Conservation (phyloP, 805 yeast genomes). For the Sungouiella blattae region DNA sequence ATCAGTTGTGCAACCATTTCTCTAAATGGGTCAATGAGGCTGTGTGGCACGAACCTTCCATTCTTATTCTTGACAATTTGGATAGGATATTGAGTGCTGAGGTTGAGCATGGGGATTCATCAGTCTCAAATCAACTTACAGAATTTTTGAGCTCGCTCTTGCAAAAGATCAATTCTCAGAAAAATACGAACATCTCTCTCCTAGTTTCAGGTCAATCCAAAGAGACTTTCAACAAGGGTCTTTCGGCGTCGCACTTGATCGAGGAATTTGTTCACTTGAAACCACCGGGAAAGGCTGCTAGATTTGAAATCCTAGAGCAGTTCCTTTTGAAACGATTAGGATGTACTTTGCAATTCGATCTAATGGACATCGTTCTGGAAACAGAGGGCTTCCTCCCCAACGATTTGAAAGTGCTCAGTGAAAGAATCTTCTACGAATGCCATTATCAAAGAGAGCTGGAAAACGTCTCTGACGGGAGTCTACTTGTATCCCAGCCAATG, state of each 20-base stretch:
- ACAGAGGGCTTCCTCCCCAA: constrained; percentile 90
- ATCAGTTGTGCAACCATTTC: constrained; percentile 42
- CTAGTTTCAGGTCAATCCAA: constrained; percentile 62
- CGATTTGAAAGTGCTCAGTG: constrained; percentile 70
- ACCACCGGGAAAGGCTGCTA: constrained; percentile 65
- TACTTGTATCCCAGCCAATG: constrained; percentile 27
- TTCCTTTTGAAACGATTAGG: constrained; percentile 29
- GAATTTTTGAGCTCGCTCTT: constrained; percentile 51
- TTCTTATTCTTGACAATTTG: constrained; percentile 72
- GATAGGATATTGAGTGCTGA: constrained; percentile 72
- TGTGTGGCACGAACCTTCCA: constrained; percentile 76
- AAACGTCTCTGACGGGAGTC: constrained; percentile 1
- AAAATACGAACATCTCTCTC: constrained; percentile 48
- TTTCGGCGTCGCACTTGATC: constrained; percentile 67
- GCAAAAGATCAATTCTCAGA: constrained; percentile 41
- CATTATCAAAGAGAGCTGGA: constrained; percentile 16
- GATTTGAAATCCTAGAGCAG: constrained; percentile 46
- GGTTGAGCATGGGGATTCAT: constrained; percentile 54
- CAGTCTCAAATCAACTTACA: constrained; percentile 59
- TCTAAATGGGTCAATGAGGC: constrained; percentile 46
- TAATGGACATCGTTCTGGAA: constrained; percentile 50
- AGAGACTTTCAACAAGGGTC: constrained; percentile 56
- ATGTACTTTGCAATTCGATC: constrained; percentile 37
- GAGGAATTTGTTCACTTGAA: constrained; percentile 58
- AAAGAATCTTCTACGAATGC: constrained; percentile 60